Percentiles rank a stretch among this genome's conserved stretches.
phyloP scores from a whole-genome alignment of 2,329 filamentous ascomycete species.

The Hypoxylon sp. region DNA sequence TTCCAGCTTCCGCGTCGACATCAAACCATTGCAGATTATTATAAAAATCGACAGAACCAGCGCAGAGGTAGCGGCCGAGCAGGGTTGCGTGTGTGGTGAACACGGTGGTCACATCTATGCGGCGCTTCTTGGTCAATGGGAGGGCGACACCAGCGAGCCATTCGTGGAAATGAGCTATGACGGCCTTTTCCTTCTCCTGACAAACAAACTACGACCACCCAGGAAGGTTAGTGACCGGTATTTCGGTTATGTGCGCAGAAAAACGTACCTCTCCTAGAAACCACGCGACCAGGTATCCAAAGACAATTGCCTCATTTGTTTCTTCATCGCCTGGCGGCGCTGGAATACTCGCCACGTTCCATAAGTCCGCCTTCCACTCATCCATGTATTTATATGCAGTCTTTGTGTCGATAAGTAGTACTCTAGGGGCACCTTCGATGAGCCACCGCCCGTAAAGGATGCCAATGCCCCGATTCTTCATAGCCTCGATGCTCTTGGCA shows the following conservation, averaged over 20 bases:
- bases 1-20: conserved; percentile 94
- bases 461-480: conserved; percentile 91
- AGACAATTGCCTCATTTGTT: conserved; percentile 97
- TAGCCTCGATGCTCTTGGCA: conserved; percentile 85
- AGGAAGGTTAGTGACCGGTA: conserved; percentile 31
- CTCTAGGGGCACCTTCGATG: conserved; percentile 94
- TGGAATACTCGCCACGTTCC: conserved; percentile 94
- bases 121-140: conserved; percentile 90
- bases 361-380: conserved; percentile 97
- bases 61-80: conserved; percentile 94
- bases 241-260: background rate
- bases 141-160: conserved; percentile 96
- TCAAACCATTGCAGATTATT: conserved; percentile 98
- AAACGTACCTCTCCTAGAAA: conserved; percentile 89
- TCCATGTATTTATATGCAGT: conserved; percentile 91
- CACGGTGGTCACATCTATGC: conserved; percentile 96
- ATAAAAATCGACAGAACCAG: conserved; percentile 98
- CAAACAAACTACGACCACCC: conserved; percentile 79
- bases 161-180: conserved; percentile 99
- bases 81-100: conserved; percentile 98
- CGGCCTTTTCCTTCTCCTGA: conserved; percentile 90
- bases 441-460: conserved; percentile 96
- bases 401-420: conserved; percentile 94
- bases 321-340: conserved; percentile 91
- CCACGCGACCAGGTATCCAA: conserved; percentile 97